Evolutionary conservation across 768 basidiomycete genomes (phyloP), one percentile per base, ranked within the genome.

Genomic region (Tricholoma furcatifolium): DNA sequence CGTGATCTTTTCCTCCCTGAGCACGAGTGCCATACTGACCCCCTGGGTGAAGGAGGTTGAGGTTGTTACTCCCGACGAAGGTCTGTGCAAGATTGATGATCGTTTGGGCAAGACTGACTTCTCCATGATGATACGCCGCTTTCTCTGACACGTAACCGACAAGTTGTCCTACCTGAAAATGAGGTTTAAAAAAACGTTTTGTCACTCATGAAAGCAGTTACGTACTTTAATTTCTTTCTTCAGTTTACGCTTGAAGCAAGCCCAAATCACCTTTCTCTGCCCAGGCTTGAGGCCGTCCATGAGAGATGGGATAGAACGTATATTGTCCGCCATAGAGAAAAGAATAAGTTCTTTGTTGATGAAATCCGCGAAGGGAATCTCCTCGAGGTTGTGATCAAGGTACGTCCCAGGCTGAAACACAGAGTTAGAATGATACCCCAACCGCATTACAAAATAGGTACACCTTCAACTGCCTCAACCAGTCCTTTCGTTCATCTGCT

Each of bases 321-420:
- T 82, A 63, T 98, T 98, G 65, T 99, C 97, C 4, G 97, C 97
- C 93, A 98, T 98, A 1, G 97, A 99, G 80, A 98, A 99, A 23
- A 98, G 78, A 54, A 99, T 98, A 42, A 99, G 73, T 65, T 99
- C 97, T 70, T 85, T 92, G 77, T 99, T 98, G 74, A 99, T 96
- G 67, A 99, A 99, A 62, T 99, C 95, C 1, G 88, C 81, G 66
- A 86, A 91, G 0, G 91, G 82, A 56, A 99, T 90, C 62, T 92
- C 86, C 41, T 87, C 83, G 30, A 90, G 79, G 52, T 85, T 82
- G 69, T 99, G 96, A 65, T 98, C 86, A 44, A 99, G 76, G 69
- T 78, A 98, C 1, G 97, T 98, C 24, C 97, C 97, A 36, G 95
- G 92, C 91, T 95, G 58, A 41, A 17, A 10, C 36, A 23, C 9